Evolutionary conservation across 305 asterid species (phyloP).

Genomic region (Ilex paraguariensis): DNA sequence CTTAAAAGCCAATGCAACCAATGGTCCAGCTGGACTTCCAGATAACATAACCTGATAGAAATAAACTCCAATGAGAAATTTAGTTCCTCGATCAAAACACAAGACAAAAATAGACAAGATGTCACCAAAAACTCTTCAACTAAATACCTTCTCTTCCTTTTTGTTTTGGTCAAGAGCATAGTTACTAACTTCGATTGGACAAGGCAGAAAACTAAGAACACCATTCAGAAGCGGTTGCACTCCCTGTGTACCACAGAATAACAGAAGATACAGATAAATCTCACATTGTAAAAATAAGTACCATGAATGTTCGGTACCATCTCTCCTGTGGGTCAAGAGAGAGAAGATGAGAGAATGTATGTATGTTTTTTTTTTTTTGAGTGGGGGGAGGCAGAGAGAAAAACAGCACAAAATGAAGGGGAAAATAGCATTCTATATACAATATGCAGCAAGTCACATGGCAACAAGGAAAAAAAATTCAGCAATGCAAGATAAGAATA

Average conservation of each 20-base stretch:
- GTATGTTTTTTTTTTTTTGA: too few relatives aligned
- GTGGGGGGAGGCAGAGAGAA: too few relatives aligned
- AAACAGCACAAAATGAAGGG: not conserved
- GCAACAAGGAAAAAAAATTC: too few relatives aligned
- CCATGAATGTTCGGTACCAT: too few relatives aligned
- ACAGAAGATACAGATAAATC: constrained; percentile 10
- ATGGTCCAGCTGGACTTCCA: constrained; percentile 89
- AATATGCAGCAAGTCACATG: not conserved
- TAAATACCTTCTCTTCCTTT: constrained; percentile 79
- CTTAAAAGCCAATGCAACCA: constrained; percentile 98
- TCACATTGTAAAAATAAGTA: not conserved
- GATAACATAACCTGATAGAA: constrained; percentile 60
- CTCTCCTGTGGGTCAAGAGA: too few relatives aligned
- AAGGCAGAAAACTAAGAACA: constrained; percentile 84
- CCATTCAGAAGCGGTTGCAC: constrained; percentile 97
- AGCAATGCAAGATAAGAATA: too few relatives aligned
- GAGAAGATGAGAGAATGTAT: too few relatives aligned
- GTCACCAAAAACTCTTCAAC: not conserved
- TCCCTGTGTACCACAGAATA: constrained; percentile 51
- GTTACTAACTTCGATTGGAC: constrained; percentile 80
- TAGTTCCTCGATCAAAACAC: constrained; percentile 3
- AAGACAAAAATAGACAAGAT: not conserved
- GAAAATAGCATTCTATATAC: not conserved
- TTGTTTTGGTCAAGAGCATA: constrained; percentile 91
- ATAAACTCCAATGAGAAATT: constrained; percentile 10